Percentiles rank a stretch among this genome's conserved stretches.
These are phyloP conservation scores for Mortierella sp. DNA, from an alignment of 371 early-diverging fungal genomes.

Conservation along the genomic window DNA sequence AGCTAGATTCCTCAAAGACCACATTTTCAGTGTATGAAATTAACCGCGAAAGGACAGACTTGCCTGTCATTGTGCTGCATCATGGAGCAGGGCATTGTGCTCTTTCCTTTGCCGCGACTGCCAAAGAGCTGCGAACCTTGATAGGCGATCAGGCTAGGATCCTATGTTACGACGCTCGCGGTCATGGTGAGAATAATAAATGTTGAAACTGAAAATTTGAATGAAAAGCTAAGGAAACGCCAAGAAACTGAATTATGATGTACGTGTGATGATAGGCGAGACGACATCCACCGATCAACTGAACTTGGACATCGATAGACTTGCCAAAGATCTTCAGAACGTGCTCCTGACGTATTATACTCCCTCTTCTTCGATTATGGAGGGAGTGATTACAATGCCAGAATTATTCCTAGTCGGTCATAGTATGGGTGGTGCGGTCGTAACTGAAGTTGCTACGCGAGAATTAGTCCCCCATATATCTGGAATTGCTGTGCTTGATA, in stretches of 20 bases:
- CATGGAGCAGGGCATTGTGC: conserved; percentile 92
- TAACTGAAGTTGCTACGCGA: conserved; percentile 74
- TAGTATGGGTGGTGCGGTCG: conserved; percentile 93
- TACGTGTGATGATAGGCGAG: conserved; percentile 63
- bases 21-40: conserved; percentile 60
- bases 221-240: not conserved
- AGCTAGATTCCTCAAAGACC: conserved; percentile 13
- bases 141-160: conserved; percentile 64
- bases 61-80: conserved; percentile 84
- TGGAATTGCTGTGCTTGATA: conserved; percentile 86
- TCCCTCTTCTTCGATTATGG: not conserved
- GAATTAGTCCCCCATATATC: conserved; percentile 66
- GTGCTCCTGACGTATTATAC: conserved; percentile 59
- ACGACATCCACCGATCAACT: conserved; percentile 62
- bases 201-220: conserved; percentile 2
- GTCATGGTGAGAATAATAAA: conserved; percentile 74
- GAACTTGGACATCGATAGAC: conserved; percentile 65
- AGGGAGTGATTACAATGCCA: conserved; percentile 8
- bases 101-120: conserved; percentile 80
- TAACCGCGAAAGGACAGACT: conserved; percentile 39
- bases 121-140: conserved; percentile 60
- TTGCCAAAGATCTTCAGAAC: conserved; percentile 69
- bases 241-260: not conserved
- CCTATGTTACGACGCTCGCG: conserved; percentile 82
- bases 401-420: conserved; percentile 77